Conservation (phyloP, 305 asterid genomes). For the Fraxinus velutina region DNA sequence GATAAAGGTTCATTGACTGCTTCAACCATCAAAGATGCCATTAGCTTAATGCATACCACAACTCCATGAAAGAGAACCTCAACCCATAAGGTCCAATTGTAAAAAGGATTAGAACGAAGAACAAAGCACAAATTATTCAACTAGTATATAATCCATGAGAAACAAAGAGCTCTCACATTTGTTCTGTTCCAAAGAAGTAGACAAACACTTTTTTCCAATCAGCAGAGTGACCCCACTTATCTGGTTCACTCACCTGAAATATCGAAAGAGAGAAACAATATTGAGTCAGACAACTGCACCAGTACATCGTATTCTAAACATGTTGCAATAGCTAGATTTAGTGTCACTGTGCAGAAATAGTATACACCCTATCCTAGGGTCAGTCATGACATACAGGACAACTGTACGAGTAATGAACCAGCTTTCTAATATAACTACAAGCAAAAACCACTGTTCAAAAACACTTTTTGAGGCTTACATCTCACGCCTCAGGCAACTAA, state of each 20-base stretch:
- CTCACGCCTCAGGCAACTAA: background rate
- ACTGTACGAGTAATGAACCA: background rate
- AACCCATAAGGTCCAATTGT: background rate
- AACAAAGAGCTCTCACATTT: conserved; percentile 61
- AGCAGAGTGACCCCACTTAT: conserved; percentile 71
- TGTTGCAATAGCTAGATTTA: background rate
- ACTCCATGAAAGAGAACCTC: background rate
- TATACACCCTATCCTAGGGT: background rate
- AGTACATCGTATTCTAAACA: background rate
- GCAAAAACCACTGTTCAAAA: background rate
- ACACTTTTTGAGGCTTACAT: background rate
- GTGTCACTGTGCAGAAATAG: background rate
- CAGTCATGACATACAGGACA: background rate
- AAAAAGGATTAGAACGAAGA: background rate
- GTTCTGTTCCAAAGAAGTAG: conserved; percentile 75
- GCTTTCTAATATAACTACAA: background rate
- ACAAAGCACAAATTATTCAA: conserved; percentile 8
- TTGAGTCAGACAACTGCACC: conserved; percentile 3
- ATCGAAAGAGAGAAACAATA: conserved; percentile 23
- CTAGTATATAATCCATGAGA: background rate
- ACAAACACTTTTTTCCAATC: conserved; percentile 85
- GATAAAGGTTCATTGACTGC: background rate
- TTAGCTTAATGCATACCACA: background rate
- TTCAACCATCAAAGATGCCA: background rate
- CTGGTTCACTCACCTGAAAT: conserved; percentile 85